Conservation (phyloP, 139 green algal genomes). For the Chlamydomonas sp. region DNA sequence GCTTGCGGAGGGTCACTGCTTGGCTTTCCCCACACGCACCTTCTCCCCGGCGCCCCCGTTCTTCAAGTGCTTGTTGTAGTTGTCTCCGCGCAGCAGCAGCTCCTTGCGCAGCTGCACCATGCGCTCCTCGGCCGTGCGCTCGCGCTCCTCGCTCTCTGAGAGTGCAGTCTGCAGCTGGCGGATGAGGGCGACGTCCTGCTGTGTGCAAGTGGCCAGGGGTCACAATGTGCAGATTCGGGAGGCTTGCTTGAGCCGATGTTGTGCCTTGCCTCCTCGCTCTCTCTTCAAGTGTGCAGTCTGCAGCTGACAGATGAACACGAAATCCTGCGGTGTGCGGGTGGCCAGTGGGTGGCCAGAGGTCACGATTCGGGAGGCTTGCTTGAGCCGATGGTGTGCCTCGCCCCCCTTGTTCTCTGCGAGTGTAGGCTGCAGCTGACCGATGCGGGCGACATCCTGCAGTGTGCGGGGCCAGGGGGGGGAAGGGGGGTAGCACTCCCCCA, state of each 20-base stretch:
- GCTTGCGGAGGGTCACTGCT: too few species aligned
- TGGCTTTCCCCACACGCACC: constrained; percentile 14
- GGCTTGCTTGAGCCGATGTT: too few species aligned
- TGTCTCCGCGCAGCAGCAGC: constrained; percentile 64
- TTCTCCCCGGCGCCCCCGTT: constrained; percentile 49
- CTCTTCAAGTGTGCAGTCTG: too few species aligned
- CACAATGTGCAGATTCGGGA: too few species aligned
- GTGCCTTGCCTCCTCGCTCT: background rate
- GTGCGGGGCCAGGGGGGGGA: too few species aligned
- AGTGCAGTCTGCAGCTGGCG: constrained; percentile 20
- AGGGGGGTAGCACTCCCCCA: too few species aligned
- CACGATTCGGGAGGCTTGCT: too few species aligned
- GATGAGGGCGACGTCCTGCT: too few species aligned
- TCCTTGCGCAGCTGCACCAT: constrained; percentile 49
- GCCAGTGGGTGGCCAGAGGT: background rate
- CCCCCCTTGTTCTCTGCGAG: too few species aligned
- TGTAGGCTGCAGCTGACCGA: constrained; percentile 17
- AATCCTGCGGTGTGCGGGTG: background rate
- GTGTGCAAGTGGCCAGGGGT: background rate
- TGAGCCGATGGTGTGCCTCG: too few species aligned
- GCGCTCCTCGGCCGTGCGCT: constrained; percentile 39
- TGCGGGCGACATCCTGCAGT: constrained; percentile 21
- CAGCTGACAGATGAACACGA: too few species aligned
- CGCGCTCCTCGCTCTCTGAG: constrained; percentile 29
- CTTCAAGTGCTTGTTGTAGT: constrained; percentile 70